These are phyloP conservation scores for Grosmannia serpens DNA, from an alignment of 2,329 filamentous ascomycete genomes.

Conservation along the genomic window DNA sequence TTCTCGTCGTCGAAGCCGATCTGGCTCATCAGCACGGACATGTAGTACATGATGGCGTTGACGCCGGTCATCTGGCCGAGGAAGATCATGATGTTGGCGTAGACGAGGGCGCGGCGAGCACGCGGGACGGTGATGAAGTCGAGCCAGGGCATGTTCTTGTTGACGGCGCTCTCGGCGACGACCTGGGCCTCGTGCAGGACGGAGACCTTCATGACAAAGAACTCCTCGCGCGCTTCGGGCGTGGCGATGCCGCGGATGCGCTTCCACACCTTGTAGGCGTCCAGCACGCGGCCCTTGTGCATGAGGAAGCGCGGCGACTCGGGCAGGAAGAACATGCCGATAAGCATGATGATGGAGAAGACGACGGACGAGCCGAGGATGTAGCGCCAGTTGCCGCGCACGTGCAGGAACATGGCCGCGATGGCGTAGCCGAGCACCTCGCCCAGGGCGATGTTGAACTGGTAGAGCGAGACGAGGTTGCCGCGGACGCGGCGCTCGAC, in stretches of 20 bases:
- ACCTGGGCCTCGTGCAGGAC: constrained; percentile 45
- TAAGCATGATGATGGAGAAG: constrained; percentile 52
- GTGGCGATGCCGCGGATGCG: constrained; percentile 51
- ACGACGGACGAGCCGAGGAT: constrained; percentile 62
- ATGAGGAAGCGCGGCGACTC: constrained; percentile 59
- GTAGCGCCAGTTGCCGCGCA: constrained; percentile 60
- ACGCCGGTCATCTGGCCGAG: constrained; percentile 61
- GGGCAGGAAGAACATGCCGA: constrained; percentile 61
- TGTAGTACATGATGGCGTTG: constrained; percentile 63
- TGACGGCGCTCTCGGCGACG: constrained; percentile 36
- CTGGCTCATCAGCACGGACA: constrained; percentile 54
- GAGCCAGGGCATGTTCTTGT: constrained; percentile 54
- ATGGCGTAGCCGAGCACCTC: constrained; percentile 64
- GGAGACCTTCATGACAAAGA: constrained; percentile 58
- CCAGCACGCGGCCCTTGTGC: constrained; percentile 50
- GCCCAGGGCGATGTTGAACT: constrained; percentile 65
- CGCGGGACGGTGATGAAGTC: constrained; percentile 63
- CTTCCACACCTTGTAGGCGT: constrained; percentile 60
- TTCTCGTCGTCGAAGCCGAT: constrained; percentile 53
- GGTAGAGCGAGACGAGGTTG: constrained; percentile 63
- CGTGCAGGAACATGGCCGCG: constrained; percentile 60
- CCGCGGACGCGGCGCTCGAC: constrained; percentile 56
- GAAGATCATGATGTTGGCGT: constrained; percentile 59
- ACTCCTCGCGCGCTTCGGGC: constrained; percentile 52
- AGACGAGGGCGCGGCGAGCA: constrained; percentile 52